Evolutionary conservation across 2,329 filamentous ascomycete species (phyloP).

Genomic region (Fusarium clavum): DNA sequence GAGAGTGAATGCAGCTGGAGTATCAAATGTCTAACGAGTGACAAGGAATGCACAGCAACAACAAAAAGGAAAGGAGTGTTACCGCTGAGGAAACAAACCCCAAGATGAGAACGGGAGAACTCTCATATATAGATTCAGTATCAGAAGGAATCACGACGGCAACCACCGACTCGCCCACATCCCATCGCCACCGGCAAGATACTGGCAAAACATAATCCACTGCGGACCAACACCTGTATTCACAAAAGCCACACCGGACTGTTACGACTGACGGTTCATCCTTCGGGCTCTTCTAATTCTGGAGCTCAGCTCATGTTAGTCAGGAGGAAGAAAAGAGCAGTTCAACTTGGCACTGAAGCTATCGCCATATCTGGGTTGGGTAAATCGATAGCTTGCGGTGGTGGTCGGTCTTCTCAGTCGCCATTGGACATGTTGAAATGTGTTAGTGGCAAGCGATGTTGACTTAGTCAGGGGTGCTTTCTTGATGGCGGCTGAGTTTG

Average conservation of each 20-base stretch:
- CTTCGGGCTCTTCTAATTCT: slow-evolving; percentile 7
- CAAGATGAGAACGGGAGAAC: not conserved
- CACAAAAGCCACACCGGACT: not conserved
- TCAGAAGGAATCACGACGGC: not conserved
- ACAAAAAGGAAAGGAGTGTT: slow-evolving; percentile 30
- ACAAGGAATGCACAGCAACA: slow-evolving; percentile 29
- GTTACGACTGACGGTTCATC: slow-evolving; percentile 2
- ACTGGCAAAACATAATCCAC: not conserved
- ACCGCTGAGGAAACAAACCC: slow-evolving; percentile 10
- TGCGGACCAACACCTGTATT: not conserved
- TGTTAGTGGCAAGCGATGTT: slow-evolving; percentile 13
- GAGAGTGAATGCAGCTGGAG: slow-evolving; percentile 25
- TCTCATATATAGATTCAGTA: slow-evolving; percentile 22
- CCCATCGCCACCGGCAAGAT: slow-evolving; percentile 9
- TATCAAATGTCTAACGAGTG: slow-evolving; percentile 33
- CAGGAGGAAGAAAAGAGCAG: not conserved
- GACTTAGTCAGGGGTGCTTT: not conserved
- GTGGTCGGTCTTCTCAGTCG: not conserved
- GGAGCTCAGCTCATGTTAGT: slow-evolving; percentile 12
- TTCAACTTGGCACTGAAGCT: slow-evolving; percentile 21
- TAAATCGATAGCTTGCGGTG: slow-evolving; percentile 37
- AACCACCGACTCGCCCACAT: slow-evolving; percentile 20
- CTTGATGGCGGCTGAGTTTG: not conserved
- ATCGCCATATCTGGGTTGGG: slow-evolving; percentile 26
- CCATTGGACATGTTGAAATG: not conserved